Evolutionary conservation across 129 eudicot species (phyloP), one percentile per base, ranked within the genome.

Genomic region (Helichrysum umbraculigerum): DNA sequence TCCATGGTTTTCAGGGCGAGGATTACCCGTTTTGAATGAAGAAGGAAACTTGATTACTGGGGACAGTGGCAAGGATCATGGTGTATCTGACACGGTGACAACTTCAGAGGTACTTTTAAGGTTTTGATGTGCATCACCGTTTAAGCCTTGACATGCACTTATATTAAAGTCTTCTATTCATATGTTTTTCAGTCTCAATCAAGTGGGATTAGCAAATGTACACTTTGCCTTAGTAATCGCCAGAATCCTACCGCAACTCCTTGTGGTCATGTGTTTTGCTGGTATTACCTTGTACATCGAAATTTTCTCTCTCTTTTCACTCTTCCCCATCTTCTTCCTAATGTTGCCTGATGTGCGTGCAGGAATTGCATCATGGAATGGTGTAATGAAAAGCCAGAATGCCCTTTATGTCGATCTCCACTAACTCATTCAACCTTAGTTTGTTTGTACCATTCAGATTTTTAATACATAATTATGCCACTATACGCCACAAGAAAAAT

Each of bases 191-290:
- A 91, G 99, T 80, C 86, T 77, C 88, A 82, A 67, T 76, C 82
- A 66, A 77, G 77, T 85, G 90, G 85, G 32, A 79, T 83, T 54
- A 87, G 97, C 82, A 95, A 95, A 89, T 95, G 99, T 86, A 91
- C 97, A 30, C 94, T 95, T 68, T 95, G 99, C 86, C 96, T 95
- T 20, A 87, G 99, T 82, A 87, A 87, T 80, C 99, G 99, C 65
- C 96, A 87, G 79, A 80, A 88, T 70, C 99, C 99, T 25, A 91
- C 99, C 1, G 97, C 99, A 73, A 95, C 97, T 51, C 94, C 99
- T 63, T 95, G 99, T 74, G 99, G 99, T 60, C 99, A 95, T 71
- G 99, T 95, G 42, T 95, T 95, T 79, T 95, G 99, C 88, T 95
- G 99, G 99, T 95, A 89, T 50, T 60, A 14, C 75, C 29, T 68